phyloP scores from a whole-genome alignment of 306 rosid genomes.

The Gleditsia sinensis region DNA sequence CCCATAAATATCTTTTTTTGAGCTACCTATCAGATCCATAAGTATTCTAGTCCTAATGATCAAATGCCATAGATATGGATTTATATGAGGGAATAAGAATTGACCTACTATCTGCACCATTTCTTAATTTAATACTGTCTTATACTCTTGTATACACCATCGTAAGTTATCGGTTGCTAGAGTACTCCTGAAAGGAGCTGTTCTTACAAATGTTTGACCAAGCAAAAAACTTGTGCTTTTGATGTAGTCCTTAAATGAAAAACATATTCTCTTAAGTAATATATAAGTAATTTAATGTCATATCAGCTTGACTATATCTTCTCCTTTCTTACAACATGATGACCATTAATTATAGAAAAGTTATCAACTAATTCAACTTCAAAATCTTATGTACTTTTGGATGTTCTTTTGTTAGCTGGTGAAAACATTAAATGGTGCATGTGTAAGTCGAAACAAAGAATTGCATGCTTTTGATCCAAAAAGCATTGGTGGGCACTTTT shows the following conservation, averaged over 20 bases:
- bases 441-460: slow-evolving; percentile 21
- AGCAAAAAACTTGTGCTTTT: slow-evolving; percentile 6
- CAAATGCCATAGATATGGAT: slow-evolving; percentile 15
- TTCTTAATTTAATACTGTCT: background rate
- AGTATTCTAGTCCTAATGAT: slow-evolving; percentile 8
- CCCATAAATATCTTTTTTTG: background rate
- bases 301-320: slow-evolving; percentile 1
- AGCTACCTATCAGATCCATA: background rate
- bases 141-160: background rate
- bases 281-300: slow-evolving; percentile 6
- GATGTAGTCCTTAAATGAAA: slow-evolving; percentile 3
- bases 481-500: slow-evolving; percentile 25
- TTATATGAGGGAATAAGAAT: background rate
- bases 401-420: slow-evolving; percentile 33
- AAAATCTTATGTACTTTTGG: slow-evolving; percentile 14
- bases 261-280: slow-evolving; percentile 13
- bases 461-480: slow-evolving; percentile 29
- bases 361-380: background rate
- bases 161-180: background rate
- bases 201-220: background rate
- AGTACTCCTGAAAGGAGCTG: slow-evolving; percentile 6
- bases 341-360: background rate
- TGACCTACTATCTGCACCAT: slow-evolving; percentile 3
- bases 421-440: slow-evolving; percentile 32
- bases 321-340: slow-evolving; percentile 1